A percentile compares a stretch with the other conserved stretches of the same genome.
Conservation (phyloP, 768 basidiomycete genomes). For the Clitopilus passeckerianus region DNA sequence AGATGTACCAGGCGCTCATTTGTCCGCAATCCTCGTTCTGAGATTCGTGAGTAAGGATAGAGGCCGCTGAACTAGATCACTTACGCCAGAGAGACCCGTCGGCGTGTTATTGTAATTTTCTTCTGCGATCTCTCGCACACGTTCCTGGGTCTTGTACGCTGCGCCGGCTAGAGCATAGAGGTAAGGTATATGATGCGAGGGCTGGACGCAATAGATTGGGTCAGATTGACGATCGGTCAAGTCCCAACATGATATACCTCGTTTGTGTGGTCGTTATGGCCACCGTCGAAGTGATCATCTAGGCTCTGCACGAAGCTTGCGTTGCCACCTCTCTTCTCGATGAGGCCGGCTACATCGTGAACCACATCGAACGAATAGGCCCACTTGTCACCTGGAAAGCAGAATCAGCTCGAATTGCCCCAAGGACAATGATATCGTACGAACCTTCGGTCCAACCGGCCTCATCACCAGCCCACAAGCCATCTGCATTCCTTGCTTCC, state of each 20-base stretch:
- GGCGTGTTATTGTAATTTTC: constrained; percentile 64
- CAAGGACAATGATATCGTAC: not conserved
- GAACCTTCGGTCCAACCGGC: constrained; percentile 79
- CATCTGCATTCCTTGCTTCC: constrained; percentile 69
- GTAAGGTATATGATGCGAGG: constrained; percentile 85
- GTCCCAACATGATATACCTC: constrained; percentile 41
- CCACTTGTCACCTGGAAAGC: constrained; percentile 39
- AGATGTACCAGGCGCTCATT: constrained; percentile 88
- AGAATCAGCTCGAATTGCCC: not conserved
- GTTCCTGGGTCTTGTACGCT: constrained; percentile 64
- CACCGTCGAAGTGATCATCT: constrained; percentile 53
- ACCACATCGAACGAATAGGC: constrained; percentile 78
- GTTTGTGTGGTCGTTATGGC: constrained; percentile 80
- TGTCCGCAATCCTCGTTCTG: constrained; percentile 90
- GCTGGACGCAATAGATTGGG: constrained; percentile 29
- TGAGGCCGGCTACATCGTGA: constrained; percentile 61
- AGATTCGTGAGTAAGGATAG: not conserved
- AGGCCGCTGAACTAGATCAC: constrained; percentile 10
- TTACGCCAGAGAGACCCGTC: constrained; percentile 67
- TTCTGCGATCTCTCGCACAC: constrained; percentile 61
- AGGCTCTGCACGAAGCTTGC: constrained; percentile 59
- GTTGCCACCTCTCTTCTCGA: constrained; percentile 62
- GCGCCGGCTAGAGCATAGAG: constrained; percentile 71
- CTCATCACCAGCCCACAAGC: constrained; percentile 67
- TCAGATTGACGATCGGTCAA: not conserved